Base-by-base conservation (phyloP, 2,329 filamentous ascomycete species). In the Neofusicoccum sp. region DNA sequence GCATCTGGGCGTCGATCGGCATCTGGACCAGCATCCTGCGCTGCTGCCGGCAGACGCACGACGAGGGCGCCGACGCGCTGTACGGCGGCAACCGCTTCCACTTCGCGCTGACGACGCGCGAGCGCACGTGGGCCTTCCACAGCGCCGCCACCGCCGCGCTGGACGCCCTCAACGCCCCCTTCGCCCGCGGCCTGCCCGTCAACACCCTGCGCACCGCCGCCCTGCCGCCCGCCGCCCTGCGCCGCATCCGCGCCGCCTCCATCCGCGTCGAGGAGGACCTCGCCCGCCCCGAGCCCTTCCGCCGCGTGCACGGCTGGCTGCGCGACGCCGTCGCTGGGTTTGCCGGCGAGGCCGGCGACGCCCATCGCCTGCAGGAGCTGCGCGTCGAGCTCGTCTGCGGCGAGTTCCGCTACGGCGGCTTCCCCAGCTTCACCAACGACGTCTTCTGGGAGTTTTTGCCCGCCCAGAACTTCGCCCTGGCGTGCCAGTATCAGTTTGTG, bases 11-110 rank as follows among this genome's bases (percentile, higher is more conserved):
- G 14, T 34, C 36, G 40, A 41, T 31, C 56, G 43, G 56, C 31
- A 38, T 49, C 16, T 59, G 48, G 48, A 43, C 48, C 26, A 34
- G 40, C 11, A 45, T 66, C n/a, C 31, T 66, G 4, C 58, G 41
- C 26, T 47, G 43, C 12, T 65, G 65, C 61, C 64, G 64, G n/a
- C 63, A 63, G 24, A 43, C 64, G 9, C 62, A 66, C 41, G 62
- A 64, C 43, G 65, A 66, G 61, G 62, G 63, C 11, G 54, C 62
- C 20, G 60, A 60, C 31, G 47, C 65, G 8, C 62, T 66, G 20
- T 66, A 65, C 53, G 63, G 54, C 8, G 57, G 58, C 31, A 66
- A 66, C 34, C 61, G 61, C 16, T 66, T 66, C 61, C 64, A 66
- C 48, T 62, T 62, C 58, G 7, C 28, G 1, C 36, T 62, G 26